These are phyloP conservation scores for Pezicula radicicola DNA, from an alignment of 2,329 filamentous ascomycete genomes.

Conservation along the genomic window DNA sequence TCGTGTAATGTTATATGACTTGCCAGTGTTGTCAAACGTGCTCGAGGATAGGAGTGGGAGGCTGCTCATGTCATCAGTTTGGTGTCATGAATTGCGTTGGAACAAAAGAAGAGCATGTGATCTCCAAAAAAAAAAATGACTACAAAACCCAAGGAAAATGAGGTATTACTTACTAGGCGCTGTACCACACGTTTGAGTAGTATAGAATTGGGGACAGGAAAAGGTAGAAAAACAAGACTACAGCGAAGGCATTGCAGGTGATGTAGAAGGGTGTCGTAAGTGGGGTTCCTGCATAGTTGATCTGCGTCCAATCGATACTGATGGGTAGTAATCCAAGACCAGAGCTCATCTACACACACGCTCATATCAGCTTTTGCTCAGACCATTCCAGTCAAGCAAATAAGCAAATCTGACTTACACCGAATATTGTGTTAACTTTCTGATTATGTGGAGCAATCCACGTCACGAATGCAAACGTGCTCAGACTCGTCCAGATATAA, in stretches of 20 bases:
- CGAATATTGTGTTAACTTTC: slow-evolving; percentile 68
- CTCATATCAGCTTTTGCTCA: background rate
- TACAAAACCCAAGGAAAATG: background rate
- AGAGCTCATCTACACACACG: slow-evolving; percentile 35
- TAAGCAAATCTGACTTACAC: slow-evolving; percentile 36
- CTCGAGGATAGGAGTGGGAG: slow-evolving; percentile 66
- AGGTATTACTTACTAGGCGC: slow-evolving; percentile 37
- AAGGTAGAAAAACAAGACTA: background rate
- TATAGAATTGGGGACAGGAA: slow-evolving; percentile 1
- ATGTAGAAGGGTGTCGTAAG: slow-evolving; percentile 69
- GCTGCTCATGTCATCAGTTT: background rate
- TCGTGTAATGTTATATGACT: slow-evolving; percentile 57
- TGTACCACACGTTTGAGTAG: slow-evolving; percentile 16
- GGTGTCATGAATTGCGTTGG: too few relatives aligned
- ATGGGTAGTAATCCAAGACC: slow-evolving; percentile 66
- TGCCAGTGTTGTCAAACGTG: slow-evolving; percentile 71
- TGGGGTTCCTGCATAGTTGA: slow-evolving; percentile 34
- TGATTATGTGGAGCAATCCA: slow-evolving; percentile 36
- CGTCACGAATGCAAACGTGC: slow-evolving; percentile 1
- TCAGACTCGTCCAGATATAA: slow-evolving; percentile 64
- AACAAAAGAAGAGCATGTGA: background rate
- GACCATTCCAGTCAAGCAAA: background rate
- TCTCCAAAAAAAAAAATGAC: background rate
- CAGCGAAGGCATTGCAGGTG: slow-evolving; percentile 68
- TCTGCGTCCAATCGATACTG: slow-evolving; percentile 73